A percentile compares a stretch with the other conserved stretches of the same genome.
phyloP scores from a whole-genome alignment of 352 stramenopile species.

The Pythium myriotylum region DNA sequence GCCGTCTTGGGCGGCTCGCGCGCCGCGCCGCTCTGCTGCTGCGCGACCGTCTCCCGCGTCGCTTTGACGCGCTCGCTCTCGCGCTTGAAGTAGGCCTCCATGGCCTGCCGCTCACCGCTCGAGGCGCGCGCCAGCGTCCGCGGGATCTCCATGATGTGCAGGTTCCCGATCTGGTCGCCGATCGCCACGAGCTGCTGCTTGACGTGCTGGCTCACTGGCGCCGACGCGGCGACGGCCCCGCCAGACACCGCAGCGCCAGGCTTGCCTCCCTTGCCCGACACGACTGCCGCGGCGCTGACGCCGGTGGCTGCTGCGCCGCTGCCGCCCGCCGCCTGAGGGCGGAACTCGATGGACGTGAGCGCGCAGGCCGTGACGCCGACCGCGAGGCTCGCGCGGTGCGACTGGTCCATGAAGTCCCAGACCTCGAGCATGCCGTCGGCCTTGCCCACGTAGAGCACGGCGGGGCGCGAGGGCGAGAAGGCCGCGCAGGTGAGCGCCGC shows the following conservation, averaged over 20 bases:
- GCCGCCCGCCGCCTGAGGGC: constrained; percentile 29
- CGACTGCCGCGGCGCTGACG: constrained; percentile 19
- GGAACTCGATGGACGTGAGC: constrained; percentile 88
- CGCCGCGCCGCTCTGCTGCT: constrained; percentile 18
- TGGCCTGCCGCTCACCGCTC: constrained; percentile 75
- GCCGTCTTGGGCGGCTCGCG: constrained; percentile 29
- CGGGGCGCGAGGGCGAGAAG: constrained; percentile 90
- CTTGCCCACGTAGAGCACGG: constrained; percentile 88
- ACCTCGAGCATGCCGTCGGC: constrained; percentile 91
- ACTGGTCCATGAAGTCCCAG: constrained; percentile 94
- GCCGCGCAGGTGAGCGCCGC: constrained; percentile 80
- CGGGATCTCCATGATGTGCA: constrained; percentile 93
- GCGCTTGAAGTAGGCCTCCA: constrained; percentile 90
- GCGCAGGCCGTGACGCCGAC: constrained; percentile 84
- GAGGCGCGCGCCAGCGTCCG: constrained; percentile 85
- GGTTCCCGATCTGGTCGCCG: constrained; percentile 90
- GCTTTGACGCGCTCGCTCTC: constrained; percentile 80
- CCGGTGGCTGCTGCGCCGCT: constrained; percentile 9
- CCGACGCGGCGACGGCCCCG: constrained; percentile 5
- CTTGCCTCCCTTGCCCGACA: constrained; percentile 15
- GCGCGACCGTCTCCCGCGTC: constrained; percentile 27
- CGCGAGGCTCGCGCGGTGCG: constrained; percentile 79
- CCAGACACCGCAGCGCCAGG: background rate
- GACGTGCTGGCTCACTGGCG: constrained; percentile 34
- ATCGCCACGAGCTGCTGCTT: constrained; percentile 92